Evolutionary conservation across 176 grass and related monocot genomes (phyloP).

Genomic region (Elaeis guineensis): DNA sequence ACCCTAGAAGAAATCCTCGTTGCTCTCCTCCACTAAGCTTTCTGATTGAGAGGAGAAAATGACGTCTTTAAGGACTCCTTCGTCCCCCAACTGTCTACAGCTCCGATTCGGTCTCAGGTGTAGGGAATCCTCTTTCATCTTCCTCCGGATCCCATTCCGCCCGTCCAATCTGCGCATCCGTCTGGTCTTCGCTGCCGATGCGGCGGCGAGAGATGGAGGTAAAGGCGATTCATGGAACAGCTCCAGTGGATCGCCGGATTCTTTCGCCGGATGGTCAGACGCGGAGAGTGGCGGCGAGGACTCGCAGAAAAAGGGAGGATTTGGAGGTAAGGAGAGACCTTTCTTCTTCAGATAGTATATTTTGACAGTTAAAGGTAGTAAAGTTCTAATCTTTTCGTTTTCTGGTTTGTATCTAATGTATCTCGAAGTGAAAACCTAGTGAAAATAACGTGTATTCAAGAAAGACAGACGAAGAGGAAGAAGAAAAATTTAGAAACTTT

Average conservation of each 20-base stretch:
- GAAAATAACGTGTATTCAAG: no score
- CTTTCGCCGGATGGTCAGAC: slow-evolving; percentile 62
- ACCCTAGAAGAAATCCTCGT: no score
- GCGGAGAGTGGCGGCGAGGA: slow-evolving; percentile 7
- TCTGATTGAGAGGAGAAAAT: neutral
- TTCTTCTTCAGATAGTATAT: neutral
- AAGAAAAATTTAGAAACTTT: no score
- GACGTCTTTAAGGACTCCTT: neutral
- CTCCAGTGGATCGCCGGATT: slow-evolving; percentile 21
- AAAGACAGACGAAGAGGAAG: no score
- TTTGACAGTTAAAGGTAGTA: no score
- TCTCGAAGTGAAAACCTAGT: no score
- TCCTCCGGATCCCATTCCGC: neutral
- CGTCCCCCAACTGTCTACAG: slow-evolving; percentile 31
- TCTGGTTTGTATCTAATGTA: no score
- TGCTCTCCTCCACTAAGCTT: no score
- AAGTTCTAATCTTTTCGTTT: no score
- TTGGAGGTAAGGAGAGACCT: slow-evolving; percentile 19
- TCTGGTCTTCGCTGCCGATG: neutral
- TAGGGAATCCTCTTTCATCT: neutral
- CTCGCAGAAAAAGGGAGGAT: slow-evolving; percentile 2
- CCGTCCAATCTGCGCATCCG: slow-evolving; percentile 10
- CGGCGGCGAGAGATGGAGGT: slow-evolving; percentile 1
- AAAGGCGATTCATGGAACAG: neutral
- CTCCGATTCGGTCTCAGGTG: slow-evolving; percentile 24